Percentiles rank a stretch among this genome's conserved stretches.
Evolutionary conservation across 2,329 filamentous ascomycete genomes (phyloP).

Genomic region (Ceratocystis smalleyi): DNA sequence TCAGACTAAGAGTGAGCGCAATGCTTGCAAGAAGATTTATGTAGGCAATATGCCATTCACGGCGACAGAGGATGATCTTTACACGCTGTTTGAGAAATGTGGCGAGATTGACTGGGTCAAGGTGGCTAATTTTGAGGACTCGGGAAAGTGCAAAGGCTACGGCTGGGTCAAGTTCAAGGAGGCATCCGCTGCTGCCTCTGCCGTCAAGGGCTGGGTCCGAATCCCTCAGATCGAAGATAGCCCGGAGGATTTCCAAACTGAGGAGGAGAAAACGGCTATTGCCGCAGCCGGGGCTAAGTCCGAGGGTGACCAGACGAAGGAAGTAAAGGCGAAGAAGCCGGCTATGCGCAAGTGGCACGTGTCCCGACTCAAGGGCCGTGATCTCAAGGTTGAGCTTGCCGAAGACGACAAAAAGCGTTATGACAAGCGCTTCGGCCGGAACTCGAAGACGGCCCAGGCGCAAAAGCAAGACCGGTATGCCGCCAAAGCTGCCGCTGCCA

Average conservation of each 20-base stretch:
- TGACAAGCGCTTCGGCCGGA: conserved; percentile 83
- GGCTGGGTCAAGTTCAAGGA: conserved; percentile 88
- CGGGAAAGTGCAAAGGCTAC: conserved; percentile 94
- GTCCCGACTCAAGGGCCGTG: conserved; percentile 64
- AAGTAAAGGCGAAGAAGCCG: conserved; percentile 32
- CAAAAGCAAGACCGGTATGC: conserved; percentile 19
- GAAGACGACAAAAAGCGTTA: conserved; percentile 82
- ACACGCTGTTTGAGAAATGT: conserved; percentile 69
- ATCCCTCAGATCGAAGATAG: conserved; percentile 50
- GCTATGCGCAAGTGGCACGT: conserved; percentile 66
- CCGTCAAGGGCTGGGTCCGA: conserved; percentile 64
- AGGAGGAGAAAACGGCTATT: conserved; percentile 24
- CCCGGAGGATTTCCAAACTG: conserved; percentile 42
- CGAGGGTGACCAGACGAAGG: conserved; percentile 27
- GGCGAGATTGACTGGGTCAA: conserved; percentile 71
- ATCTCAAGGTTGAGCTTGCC: conserved; percentile 78
- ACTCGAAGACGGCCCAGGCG: conserved; percentile 30
- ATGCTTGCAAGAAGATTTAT: conserved; percentile 70
- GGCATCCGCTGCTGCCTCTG: conserved; percentile 50
- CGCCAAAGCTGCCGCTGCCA: conserved; percentile 22
- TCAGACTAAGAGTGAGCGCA: conserved; percentile 29
- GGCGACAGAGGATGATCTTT: conserved; percentile 63
- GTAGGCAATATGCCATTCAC: conserved; percentile 80
- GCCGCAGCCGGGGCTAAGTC: conserved; percentile 29
- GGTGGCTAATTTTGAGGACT: conserved; percentile 89